Base-by-base conservation (phyloP, 2,329 filamentous ascomycete genomes). In the Lasiodiplodia gonubiensis region DNA sequence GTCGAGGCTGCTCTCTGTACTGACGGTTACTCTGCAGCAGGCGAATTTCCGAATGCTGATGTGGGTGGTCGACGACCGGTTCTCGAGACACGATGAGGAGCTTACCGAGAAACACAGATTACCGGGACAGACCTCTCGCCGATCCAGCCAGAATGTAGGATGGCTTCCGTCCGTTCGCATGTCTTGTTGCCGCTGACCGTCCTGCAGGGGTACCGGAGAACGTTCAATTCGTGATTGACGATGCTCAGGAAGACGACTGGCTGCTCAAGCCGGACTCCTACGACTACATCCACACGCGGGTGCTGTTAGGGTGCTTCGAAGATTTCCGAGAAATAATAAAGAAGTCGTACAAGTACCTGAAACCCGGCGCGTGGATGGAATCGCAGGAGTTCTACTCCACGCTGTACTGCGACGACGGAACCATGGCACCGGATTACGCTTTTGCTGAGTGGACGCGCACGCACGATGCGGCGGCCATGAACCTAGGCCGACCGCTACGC, bases 221-320 rank as follows among this genome's bases (percentile, higher is more conserved):
- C 70, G 89, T 93, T 16, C 86, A 88, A 69, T 94, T 94, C 71
- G 88, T 88, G 69, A 85, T 94, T 54, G 90, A 93, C 73, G 90
- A 93, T 74, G 83, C 85, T 61, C 86, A 88, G 73, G 80, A 83
- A 1, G 80, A 70, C 11, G 85, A 90, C 66, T 89, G 87, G 87
- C 79, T 86, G 78, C 74, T 86, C 78, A 79, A 82, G 5, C 72
- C 79, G 0, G 71, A 82, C 66, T 72, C 82, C 70, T 83, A 89
- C 71, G 87, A 90, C 75, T 85, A 85, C 68, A 83, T 90, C 67
- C 88, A 89, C 75, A 83, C 86, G 2, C 83, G 86, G 53, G 80
- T 87, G 71, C 82, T 91, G 77, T 80, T 82, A 2, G 89, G 88
- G 23, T 82, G 84, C 57, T 84, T 90, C 69, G 76, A 80, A 1